Percentiles rank a stretch among this genome's conserved stretches.
These are phyloP conservation scores for Magnusiomyces ingens DNA, from an alignment of 1,139 yeast species.

Conservation along the genomic window DNA sequence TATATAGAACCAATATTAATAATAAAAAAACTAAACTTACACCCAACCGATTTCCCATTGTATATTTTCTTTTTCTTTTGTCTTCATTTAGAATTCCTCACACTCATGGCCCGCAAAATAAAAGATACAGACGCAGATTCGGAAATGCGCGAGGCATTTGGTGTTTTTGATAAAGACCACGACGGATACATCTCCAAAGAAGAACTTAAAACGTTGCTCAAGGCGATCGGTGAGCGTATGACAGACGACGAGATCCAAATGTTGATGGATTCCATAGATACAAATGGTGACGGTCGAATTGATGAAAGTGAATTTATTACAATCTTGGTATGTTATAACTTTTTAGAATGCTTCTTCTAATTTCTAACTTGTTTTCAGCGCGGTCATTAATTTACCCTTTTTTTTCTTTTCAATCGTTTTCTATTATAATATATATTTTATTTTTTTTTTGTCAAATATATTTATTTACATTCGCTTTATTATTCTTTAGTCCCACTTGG, in stretches of 20 bases:
- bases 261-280: conserved; percentile 92
- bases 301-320: conserved; percentile 3
- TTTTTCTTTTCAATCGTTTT: too few relatives aligned
- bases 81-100: conserved; percentile 41
- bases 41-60: background rate
- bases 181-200: conserved; percentile 95
- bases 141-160: conserved; percentile 94
- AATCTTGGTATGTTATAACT: background rate
- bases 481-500: conserved; percentile 38
- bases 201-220: conserved; percentile 90
- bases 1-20: background rate
- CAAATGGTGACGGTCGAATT: conserved; percentile 26
- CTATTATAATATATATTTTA: background rate
- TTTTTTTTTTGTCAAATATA: background rate
- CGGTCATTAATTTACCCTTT: too few relatives aligned
- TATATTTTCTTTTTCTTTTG: background rate
- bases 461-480: conserved; percentile 15
- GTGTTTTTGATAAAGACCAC: conserved; percentile 79
- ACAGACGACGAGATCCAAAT: conserved; percentile 94
- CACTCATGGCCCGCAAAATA: conserved; percentile 92
- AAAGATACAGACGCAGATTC: conserved; percentile 96
- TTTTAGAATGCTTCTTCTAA: background rate
- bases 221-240: conserved; percentile 91
- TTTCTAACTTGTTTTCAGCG: too few relatives aligned
- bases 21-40: background rate